Base-by-base conservation (phyloP, 148 eudicot genomes). In the Chenopodium formosanum region DNA sequence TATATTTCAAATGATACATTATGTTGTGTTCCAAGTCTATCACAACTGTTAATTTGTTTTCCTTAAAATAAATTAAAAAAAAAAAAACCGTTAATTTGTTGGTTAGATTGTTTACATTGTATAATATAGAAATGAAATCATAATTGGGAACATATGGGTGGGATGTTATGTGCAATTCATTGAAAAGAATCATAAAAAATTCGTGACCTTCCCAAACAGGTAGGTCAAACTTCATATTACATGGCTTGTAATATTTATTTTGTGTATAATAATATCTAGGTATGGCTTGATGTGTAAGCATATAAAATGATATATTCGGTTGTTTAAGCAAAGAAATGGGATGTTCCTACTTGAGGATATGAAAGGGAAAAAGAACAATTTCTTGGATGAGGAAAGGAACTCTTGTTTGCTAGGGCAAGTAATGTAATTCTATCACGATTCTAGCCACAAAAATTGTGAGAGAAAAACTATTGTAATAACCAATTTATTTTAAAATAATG, bases 321-420 rank as follows among this genome's bases (percentile, higher is more conserved):
- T 81, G 70, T 84, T 73, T 23, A 81, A 73, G 84, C 79, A 74
- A 85, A 78, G 82, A 52, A 78, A 81, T 77, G 75, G 75, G 19
- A 73, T 85, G 74, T 78, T 40, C 76, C 79, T 17, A 34, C 71
- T 62, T 47, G 12, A 65, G 64, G 73, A 72, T 58, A 60, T 13
- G 76, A 73, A 73, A 23, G 71, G 58, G 81, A 8, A 74, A 32
- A 74, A 79, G 63, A 79, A 66, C 81, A 70, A 27, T 74, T 75
- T 75, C 5, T 56, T 44, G 56, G 78, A 56, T 46, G 17, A 56
- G 20, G 44, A 78, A 78, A 74, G 80, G 73, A 52, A 78, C 10
- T 1, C 71, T 74, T 85, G 72, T 73, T 73, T 78, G 27, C 13
- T 29, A 65, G 81, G 84, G 47, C 81, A 85, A 71, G 83, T 48